phyloP scores from a whole-genome alignment of 2,329 filamentous ascomycete species.

The Colletotrichum gloeosporioides region DNA sequence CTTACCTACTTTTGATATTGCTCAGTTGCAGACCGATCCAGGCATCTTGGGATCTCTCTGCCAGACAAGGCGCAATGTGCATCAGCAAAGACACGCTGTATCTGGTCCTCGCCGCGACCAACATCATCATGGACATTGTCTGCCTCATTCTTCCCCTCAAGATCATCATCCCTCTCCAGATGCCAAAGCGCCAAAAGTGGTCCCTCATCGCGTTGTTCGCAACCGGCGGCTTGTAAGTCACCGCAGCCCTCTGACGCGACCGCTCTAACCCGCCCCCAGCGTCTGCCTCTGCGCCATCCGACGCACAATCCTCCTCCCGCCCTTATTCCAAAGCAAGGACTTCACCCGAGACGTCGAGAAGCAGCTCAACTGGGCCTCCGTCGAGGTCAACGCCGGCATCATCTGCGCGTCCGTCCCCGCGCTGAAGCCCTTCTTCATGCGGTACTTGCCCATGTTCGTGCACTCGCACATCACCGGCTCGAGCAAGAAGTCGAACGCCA shows the following conservation, averaged over 20 bases:
- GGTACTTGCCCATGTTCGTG: constrained; percentile 20
- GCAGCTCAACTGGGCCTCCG: constrained; percentile 34
- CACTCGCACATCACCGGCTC: background rate
- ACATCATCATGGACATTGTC: constrained; percentile 20
- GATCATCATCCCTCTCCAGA: constrained; percentile 18
- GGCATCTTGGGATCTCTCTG: constrained; percentile 10
- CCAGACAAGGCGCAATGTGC: background rate
- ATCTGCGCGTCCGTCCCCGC: constrained; percentile 19
- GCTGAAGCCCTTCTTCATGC: constrained; percentile 26
- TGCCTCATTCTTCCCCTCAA: constrained; percentile 14
- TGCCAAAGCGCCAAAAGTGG: constrained; percentile 11
- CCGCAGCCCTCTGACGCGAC: rapidly evolving
- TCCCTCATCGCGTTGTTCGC: constrained; percentile 17
- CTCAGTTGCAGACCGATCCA: constrained; percentile 6
- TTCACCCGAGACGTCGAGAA: constrained; percentile 31
- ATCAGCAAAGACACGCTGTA: constrained; percentile 7
- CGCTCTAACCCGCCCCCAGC: constrained; percentile 15
- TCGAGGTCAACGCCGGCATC: constrained; percentile 22
- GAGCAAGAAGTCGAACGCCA: background rate
- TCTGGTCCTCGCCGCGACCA: constrained; percentile 10
- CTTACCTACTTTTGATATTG: constrained; percentile 26
- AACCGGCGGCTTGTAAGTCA: constrained; percentile 12
- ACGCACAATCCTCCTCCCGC: constrained; percentile 31
- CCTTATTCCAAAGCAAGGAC: constrained; percentile 27
- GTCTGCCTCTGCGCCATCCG: constrained; percentile 36